Evolutionary conservation across 495 filamentous ascomycete species (phyloP).

Genomic region (Emericellopsis terricola): DNA sequence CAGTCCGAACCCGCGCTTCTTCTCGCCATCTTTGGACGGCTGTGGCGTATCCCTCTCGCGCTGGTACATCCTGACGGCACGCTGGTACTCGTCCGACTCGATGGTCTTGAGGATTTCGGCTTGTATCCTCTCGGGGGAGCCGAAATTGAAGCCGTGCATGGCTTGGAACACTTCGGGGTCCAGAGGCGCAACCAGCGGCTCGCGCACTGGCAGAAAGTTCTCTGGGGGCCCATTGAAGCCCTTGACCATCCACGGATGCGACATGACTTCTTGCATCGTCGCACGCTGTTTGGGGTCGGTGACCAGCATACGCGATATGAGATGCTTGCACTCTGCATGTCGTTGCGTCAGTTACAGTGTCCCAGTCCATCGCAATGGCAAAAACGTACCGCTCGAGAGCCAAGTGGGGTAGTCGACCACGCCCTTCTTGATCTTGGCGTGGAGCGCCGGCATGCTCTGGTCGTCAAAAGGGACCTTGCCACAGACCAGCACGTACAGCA

Average conservation of each 20-base stretch:
- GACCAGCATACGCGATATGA: constrained; percentile 91
- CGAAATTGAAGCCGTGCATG: constrained; percentile 99
- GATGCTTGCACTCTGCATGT: constrained; percentile 65
- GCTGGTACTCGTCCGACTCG: constrained; percentile 81
- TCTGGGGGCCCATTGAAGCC: constrained; percentile 74
- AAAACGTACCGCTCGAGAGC: constrained; percentile 60
- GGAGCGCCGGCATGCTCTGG: constrained; percentile 95
- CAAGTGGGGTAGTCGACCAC: constrained; percentile 90
- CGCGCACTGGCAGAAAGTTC: constrained; percentile 69
- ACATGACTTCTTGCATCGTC: constrained; percentile 81
- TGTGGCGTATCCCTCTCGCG: constrained; percentile 46
- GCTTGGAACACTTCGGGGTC: constrained; percentile 69
- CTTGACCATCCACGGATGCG: constrained; percentile 94
- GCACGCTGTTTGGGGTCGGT: constrained; percentile 83
- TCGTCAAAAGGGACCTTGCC: constrained; percentile 98
- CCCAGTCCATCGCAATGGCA: neutral
- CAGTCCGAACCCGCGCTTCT: constrained; percentile 73
- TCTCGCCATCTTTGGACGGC: constrained; percentile 51
- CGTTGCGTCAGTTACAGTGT: constrained; percentile 11
- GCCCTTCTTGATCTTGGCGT: constrained; percentile 98
- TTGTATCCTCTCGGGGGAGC: constrained; percentile 63
- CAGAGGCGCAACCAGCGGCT: constrained; percentile 70
- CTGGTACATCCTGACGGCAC: constrained; percentile 42
- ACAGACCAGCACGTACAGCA: constrained; percentile 95
- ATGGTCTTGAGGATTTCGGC: constrained; percentile 67